Evolutionary conservation across 306 rosid genomes (phyloP), one percentile per base, ranked within the genome.

Genomic region (Lathyrus aphaca): DNA sequence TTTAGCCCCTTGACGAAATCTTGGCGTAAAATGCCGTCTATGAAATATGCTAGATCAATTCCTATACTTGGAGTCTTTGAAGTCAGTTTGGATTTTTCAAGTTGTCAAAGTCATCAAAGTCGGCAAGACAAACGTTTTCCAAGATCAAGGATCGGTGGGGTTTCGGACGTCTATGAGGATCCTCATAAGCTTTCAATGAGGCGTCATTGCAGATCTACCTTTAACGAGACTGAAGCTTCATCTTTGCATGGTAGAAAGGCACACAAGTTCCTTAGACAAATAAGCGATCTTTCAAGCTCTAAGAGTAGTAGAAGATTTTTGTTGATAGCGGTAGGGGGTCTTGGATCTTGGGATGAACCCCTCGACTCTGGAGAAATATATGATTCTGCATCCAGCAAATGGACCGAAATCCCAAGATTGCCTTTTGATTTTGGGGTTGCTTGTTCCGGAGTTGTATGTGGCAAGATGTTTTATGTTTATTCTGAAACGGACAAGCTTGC

Each of bases 271-370:
- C 73, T 30, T n/a, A 88, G 87, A 76, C 92, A 88, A 35, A 87
- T 66, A 81, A 89, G 82, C 64, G 96, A 89, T 74, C 91, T 75
- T 69, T 82, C 86, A 30, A 77, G 82, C 69, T 76, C 81, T 69
- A 95, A 80, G 79, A 77, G 86, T 9, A 48, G 74, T 45, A 82
- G 81, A 76, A 87, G 99, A 77, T 86, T 86, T 77, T 82, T 95
- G 82, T 83, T 91, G 75, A 79, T 95, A 74, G 91, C 89, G 69
- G 87, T 95, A 10, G 99, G 99, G 18, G 99, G 97, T 78, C 85
- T 79, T 74, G 99, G 99, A 66, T 82, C 92, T 64, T 91, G 99
- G 99, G 99, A 95, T 30, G 99, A 95, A 66, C 99, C 96, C 59
- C 70, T 95, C 75, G 91, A 91, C 78, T 89, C 97, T 37, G 99